A percentile compares a stretch with the other conserved stretches of the same genome.
These are phyloP conservation scores for Capsella bursapastoris DNA, from an alignment of 345 rosid species.

Conservation along the genomic window DNA sequence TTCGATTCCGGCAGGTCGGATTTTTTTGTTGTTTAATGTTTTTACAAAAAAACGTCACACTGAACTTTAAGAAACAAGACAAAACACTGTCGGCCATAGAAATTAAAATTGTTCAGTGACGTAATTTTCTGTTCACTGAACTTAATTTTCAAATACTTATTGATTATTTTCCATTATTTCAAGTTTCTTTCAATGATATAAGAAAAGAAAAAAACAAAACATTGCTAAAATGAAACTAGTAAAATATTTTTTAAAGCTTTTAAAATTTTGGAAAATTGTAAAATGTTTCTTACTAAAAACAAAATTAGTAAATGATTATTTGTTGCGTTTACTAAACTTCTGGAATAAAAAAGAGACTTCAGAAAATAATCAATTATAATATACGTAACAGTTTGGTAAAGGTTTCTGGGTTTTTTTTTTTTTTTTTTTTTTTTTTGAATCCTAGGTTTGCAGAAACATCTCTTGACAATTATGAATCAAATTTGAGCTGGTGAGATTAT, in stretches of 20 bases:
- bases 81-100: constrained; percentile 18
- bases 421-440: too few relatives aligned
- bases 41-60: not conserved
- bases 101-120: not conserved
- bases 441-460: not conserved
- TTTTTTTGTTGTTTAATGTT: not conserved
- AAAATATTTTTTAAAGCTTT: not conserved
- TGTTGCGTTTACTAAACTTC: constrained; percentile 6
- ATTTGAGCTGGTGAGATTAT: not conserved
- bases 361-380: not conserved
- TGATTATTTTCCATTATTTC: not conserved
- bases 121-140: not conserved
- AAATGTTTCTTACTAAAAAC: not conserved
- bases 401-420: not conserved
- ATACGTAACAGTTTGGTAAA: constrained; percentile 25
- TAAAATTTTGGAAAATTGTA: not conserved
- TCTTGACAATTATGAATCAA: not conserved
- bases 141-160: not conserved
- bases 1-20: constrained; percentile 51
- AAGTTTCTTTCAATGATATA: not conserved
- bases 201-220: not conserved
- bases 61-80: not conserved
- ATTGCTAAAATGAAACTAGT: not conserved
- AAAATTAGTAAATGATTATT: not conserved
- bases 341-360: constrained; percentile 5